Evolutionary conservation across 176 grass and related monocot genomes (phyloP).

Genomic region (Aechmea fasciata): DNA sequence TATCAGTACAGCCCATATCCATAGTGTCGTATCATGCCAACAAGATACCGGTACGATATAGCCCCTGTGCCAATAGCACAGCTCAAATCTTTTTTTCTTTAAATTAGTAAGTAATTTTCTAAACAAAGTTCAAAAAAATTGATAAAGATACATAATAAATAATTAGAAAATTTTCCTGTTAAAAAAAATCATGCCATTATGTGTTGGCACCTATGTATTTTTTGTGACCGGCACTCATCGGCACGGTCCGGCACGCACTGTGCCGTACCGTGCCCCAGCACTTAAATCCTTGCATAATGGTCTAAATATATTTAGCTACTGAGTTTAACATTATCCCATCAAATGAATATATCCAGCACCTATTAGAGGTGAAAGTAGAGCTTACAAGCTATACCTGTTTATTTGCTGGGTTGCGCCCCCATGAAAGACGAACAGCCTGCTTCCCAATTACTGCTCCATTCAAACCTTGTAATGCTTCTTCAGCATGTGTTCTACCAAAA

Average conservation of each 20-base stretch:
- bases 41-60: too few relatives aligned
- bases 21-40: too few relatives aligned
- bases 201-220: neutral
- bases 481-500: conserved; percentile 60
- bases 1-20: too few relatives aligned
- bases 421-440: conserved; percentile 83
- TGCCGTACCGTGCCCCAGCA: too few relatives aligned
- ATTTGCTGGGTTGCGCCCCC: conserved; percentile 90
- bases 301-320: neutral
- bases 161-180: neutral
- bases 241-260: too few relatives aligned
- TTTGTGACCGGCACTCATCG: neutral
- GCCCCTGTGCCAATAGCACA: too few relatives aligned
- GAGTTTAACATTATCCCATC: neutral
- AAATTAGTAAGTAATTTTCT: too few relatives aligned
- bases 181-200: neutral
- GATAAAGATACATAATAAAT: neutral
- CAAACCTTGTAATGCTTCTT: conserved; percentile 81
- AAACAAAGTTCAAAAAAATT: neutral
- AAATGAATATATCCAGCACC: neutral
- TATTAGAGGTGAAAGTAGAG: neutral
- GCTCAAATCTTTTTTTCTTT: too few relatives aligned
- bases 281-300: neutral
- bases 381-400: conserved; percentile 44
- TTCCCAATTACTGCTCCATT: conserved; percentile 72